Evolutionary conservation across 768 basidiomycete species (phyloP), one percentile per base, ranked within the genome.

Genomic region (Leccinellum luteum): DNA sequence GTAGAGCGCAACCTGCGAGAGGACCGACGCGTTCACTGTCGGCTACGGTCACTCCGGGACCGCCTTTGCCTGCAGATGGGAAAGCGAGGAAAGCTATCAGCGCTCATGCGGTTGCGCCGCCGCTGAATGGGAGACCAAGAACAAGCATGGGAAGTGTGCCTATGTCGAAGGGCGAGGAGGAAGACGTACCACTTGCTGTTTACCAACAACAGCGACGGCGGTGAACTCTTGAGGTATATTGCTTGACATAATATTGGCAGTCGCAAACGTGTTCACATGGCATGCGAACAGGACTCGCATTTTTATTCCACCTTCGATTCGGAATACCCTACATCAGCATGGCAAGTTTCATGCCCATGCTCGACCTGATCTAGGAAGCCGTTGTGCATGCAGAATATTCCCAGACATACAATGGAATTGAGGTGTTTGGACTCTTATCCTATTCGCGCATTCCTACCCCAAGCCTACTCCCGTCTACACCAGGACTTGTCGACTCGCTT

Each of bases 101-200:
- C 64, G 83, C 83, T n/a, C 81, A 86, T 68, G 87, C 86, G 17
- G 76, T 81, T 10, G 68, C 78, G 21, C 59, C 70, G 17, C 59
- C 56, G 4, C 57, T 62, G 35, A 71, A 76, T 54, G 74, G 72
- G 57, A 75, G 78, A 60, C 78, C 78, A 41, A 76, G 76, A 64
- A 74, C 76, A 28, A 74, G 76, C 51, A 27, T 60, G 8, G 69
- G 66, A 35, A 77, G 80, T 52, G 69, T 73, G n/a, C 56, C 64
- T 21, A 38, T 64, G 31, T 57, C 67, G 13, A 72, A 68, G 50
- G 62, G 72, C 27, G 88, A 90, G 66, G 90, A 92, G 66, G 90
- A 92, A 67, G 90, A 92, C 66, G 75, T 90, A 38, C 90, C 90
- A 19, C 76, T 93, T 49, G 89, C 91, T 19, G 71, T 90, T 55